Evolutionary conservation across 345 rosid species (phyloP).

Genomic region (Abelmoschus esculentus): DNA sequence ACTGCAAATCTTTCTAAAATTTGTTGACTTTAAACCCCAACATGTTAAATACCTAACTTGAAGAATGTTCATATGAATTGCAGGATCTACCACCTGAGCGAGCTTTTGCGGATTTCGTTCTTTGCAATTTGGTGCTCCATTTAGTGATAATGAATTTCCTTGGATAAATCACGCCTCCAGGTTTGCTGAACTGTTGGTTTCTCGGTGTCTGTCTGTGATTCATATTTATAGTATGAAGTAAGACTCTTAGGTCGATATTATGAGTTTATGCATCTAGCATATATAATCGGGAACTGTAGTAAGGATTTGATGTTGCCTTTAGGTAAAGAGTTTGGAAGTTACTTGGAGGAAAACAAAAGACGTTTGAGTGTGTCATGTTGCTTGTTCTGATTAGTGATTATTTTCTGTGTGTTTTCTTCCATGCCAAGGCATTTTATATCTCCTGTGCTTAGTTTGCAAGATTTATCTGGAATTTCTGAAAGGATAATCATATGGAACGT

Average conservation of each 20-base stretch:
- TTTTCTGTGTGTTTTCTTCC: background rate
- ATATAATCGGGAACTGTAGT: background rate
- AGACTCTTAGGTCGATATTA: background rate
- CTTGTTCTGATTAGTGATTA: slow-evolving; percentile 1
- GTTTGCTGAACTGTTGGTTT: background rate
- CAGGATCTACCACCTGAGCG: slow-evolving; percentile 77
- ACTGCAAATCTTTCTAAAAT: background rate
- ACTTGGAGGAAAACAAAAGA: background rate
- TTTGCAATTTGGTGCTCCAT: slow-evolving; percentile 88
- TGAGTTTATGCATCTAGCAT: background rate
- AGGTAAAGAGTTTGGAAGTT: background rate
- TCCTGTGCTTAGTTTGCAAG: no score
- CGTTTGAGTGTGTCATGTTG: background rate
- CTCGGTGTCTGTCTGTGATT: background rate
- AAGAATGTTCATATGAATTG: slow-evolving; percentile 8
- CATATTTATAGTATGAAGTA: background rate
- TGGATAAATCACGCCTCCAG: slow-evolving; percentile 14
- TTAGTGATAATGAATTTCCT: slow-evolving; percentile 83
- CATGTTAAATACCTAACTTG: slow-evolving; percentile 1
- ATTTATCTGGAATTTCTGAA: no score
- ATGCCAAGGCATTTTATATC: background rate
- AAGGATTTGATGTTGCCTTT: background rate
- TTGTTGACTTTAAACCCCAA: background rate
- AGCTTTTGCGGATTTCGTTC: slow-evolving; percentile 83
- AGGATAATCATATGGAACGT: no score